These are phyloP conservation scores for Pseudomicrostroma phylloplanum DNA, from an alignment of 1,284 basidiomycete genomes.

Conservation along the genomic window DNA sequence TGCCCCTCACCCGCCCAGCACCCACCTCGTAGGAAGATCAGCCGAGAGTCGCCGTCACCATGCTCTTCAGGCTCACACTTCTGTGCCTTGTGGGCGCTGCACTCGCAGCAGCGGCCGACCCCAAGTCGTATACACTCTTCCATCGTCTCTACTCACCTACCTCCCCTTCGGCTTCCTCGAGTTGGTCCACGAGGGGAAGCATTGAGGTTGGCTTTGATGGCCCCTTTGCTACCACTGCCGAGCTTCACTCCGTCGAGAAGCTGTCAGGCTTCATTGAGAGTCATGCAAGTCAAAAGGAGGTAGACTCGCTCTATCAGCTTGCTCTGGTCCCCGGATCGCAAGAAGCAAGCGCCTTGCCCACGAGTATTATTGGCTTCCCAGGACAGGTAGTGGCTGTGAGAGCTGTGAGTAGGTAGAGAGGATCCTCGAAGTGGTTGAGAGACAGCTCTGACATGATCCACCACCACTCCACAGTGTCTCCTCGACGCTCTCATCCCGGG, in stretches of 20 bases:
- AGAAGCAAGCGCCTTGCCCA: neutral
- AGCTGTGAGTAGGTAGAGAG: too few relatives aligned
- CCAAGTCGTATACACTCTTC: neutral
- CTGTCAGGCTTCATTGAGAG: neutral
- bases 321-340: neutral
- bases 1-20: too few relatives aligned
- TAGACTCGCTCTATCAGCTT: neutral
- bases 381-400: too few relatives aligned
- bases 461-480: neutral
- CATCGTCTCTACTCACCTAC: neutral
- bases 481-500: constrained; percentile 1
- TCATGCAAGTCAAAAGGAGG: neutral
- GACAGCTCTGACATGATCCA: too few relatives aligned
- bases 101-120: neutral
- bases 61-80: too few relatives aligned
- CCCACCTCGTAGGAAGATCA: too few relatives aligned
- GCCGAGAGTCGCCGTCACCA: too few relatives aligned
- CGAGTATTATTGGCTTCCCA: neutral
- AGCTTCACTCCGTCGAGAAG: neutral
- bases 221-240: neutral
- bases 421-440: too few relatives aligned
- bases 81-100: neutral
- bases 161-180: neutral
- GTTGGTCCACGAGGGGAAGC: neutral
- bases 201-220: neutral